phyloP scores from a whole-genome alignment of 306 rosid species.

The Quercus wislizeni region DNA sequence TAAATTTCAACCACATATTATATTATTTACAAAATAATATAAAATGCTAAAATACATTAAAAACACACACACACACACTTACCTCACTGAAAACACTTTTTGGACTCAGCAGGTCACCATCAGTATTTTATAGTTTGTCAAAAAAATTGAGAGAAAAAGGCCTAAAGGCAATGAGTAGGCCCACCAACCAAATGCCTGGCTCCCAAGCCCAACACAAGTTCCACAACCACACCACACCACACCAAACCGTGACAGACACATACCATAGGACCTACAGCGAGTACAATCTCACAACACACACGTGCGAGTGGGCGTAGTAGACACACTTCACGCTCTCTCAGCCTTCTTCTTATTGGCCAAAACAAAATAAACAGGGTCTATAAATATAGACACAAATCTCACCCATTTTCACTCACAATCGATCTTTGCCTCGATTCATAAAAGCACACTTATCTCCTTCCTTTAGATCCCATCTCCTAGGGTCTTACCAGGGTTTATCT shows the following conservation, averaged over 20 bases:
- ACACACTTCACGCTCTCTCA: no score
- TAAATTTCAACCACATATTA: accelerated
- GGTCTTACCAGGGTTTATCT: conserved; percentile 32
- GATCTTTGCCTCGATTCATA: not conserved
- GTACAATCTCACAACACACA: not conserved
- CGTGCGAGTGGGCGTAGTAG: not conserved
- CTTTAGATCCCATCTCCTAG: not conserved
- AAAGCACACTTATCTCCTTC: not conserved
- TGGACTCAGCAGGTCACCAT: no score
- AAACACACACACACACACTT: no score
- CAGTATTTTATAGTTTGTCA: no score
- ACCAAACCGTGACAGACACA: no score
- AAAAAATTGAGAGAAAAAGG: no score
- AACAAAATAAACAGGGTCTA: conserved; percentile 17
- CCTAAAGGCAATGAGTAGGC: no score
- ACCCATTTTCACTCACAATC: not conserved
- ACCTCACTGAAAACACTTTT: no score
- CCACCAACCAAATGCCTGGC: not conserved
- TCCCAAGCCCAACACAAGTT: not conserved
- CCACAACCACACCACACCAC: no score
- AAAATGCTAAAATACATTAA: no score
- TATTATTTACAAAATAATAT: no score
- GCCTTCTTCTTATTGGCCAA: conserved; percentile 1
- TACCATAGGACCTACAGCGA: not conserved
- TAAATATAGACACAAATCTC: conserved; percentile 16